A percentile compares a stretch with the other conserved stretches of the same genome.
Conservation (phyloP, 2,329 filamentous ascomycete genomes). For the Aspergillus sp. region DNA sequence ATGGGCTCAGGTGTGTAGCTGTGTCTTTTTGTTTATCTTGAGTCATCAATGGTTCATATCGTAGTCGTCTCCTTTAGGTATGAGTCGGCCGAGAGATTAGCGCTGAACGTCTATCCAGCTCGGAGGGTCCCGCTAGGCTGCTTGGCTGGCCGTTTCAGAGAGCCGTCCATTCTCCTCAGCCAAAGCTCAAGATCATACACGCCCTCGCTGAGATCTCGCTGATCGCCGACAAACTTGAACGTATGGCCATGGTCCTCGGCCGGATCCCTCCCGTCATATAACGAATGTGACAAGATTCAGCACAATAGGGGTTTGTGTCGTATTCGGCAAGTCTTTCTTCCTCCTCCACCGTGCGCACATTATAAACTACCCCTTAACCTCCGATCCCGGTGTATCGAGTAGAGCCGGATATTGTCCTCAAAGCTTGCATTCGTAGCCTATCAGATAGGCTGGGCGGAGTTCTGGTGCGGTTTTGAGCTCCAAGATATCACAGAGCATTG, state of each 20-base stretch:
- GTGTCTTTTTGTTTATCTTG: too few relatives aligned
- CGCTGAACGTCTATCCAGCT: too few relatives aligned
- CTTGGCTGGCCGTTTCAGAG: too few relatives aligned
- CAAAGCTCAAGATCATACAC: slow-evolving; percentile 18
- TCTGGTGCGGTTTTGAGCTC: slow-evolving; percentile 14
- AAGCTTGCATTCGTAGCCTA: slow-evolving; percentile 25
- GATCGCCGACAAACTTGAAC: slow-evolving; percentile 20
- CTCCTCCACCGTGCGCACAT: slow-evolving; percentile 18
- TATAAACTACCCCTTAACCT: slow-evolving; percentile 23
- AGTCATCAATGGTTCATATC: too few relatives aligned
- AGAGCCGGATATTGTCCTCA: slow-evolving; percentile 31
- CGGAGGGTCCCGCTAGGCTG: too few relatives aligned
- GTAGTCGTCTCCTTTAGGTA: too few relatives aligned
- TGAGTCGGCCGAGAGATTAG: too few relatives aligned
- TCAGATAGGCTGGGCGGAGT: slow-evolving; percentile 20
- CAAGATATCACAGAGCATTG: slow-evolving; percentile 25
- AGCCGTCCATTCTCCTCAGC: slow-evolving; percentile 12
- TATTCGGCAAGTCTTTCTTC: slow-evolving; percentile 20
- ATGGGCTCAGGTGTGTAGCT: too few relatives aligned
- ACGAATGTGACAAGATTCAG: slow-evolving; percentile 13
- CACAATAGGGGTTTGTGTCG: slow-evolving; percentile 20
- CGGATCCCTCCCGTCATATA: slow-evolving; percentile 17
- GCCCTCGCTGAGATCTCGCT: slow-evolving; percentile 17
- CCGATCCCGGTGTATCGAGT: slow-evolving; percentile 11
- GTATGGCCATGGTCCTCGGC: slow-evolving; percentile 10